A percentile compares a stretch with the other conserved stretches of the same genome.
Evolutionary conservation across 306 rosid species (phyloP).

Genomic region (Mimosa pudica): DNA sequence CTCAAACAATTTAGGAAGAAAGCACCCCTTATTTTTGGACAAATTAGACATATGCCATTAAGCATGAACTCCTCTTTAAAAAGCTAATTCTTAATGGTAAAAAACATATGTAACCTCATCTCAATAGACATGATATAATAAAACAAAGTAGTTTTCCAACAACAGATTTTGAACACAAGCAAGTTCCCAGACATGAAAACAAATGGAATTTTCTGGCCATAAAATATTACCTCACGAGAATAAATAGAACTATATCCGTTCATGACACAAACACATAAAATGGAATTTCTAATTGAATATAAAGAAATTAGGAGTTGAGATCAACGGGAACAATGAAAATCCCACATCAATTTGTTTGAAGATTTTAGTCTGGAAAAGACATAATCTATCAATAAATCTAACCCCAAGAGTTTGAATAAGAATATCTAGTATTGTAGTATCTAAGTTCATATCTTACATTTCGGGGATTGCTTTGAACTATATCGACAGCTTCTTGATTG

Average conservation of each 20-base stretch:
- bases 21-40: not conserved
- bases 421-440: conserved; percentile 20
- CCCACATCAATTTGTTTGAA: not conserved
- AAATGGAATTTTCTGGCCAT: not conserved
- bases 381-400: not conserved
- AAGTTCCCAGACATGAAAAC: not conserved
- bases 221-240: not conserved
- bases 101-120: not conserved
- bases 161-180: not conserved
- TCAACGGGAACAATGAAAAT: not conserved
- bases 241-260: not conserved
- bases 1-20: too few species aligned
- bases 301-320: not conserved
- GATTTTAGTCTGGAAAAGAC: not conserved
- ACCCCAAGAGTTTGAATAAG: conserved; percentile 6
- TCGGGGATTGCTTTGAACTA: conserved; percentile 65
- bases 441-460: conserved; percentile 48
- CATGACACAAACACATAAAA: not conserved
- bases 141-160: not conserved
- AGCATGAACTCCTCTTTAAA: not conserved
- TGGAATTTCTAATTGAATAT: conserved; percentile 7
- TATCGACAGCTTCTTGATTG: conserved; percentile 75
- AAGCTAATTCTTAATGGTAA: not conserved
- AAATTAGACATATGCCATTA: not conserved
- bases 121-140: not conserved